phyloP scores from a whole-genome alignment of 495 filamentous ascomycete genomes.

The Penicillium pancosmium region DNA sequence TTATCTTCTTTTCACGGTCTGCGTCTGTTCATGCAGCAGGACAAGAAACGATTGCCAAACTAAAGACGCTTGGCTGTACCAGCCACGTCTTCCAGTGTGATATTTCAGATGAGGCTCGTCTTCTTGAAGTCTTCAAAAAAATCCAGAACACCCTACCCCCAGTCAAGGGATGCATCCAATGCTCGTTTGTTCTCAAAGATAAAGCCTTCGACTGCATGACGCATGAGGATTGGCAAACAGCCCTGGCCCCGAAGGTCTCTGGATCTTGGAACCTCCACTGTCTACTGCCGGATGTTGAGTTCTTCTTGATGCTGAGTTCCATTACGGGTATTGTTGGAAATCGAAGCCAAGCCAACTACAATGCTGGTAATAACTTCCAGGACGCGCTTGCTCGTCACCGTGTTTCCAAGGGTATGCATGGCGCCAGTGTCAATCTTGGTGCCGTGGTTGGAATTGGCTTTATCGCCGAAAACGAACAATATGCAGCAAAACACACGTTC shows the following conservation, averaged over 20 bases:
- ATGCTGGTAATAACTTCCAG: not conserved
- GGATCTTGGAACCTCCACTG: not conserved
- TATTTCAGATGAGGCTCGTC: not conserved
- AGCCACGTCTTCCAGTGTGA: not conserved
- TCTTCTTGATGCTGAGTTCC: not conserved
- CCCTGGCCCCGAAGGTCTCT: not conserved
- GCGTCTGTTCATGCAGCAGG: not conserved
- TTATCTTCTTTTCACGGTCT: conserved; percentile 13
- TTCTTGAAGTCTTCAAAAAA: not conserved
- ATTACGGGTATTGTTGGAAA: not conserved
- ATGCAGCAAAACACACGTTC: too few relatives aligned
- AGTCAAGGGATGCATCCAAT: not conserved
- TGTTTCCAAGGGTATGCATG: not conserved
- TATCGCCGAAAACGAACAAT: not conserved
- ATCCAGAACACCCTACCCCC: too few relatives aligned
- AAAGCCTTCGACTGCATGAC: not conserved
- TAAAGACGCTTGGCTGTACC: not conserved
- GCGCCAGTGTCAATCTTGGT: not conserved
- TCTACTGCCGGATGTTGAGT: not conserved
- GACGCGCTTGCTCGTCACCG: not conserved
- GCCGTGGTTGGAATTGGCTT: not conserved
- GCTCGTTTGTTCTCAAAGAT: not conserved
- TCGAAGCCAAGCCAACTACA: not conserved
- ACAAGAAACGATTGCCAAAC: not conserved
- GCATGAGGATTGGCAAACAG: not conserved